Percentiles rank a stretch among this genome's conserved stretches.
Evolutionary conservation across 805 yeast genomes (phyloP).

Genomic region (Zygosaccharomyces pseudorouxii): DNA sequence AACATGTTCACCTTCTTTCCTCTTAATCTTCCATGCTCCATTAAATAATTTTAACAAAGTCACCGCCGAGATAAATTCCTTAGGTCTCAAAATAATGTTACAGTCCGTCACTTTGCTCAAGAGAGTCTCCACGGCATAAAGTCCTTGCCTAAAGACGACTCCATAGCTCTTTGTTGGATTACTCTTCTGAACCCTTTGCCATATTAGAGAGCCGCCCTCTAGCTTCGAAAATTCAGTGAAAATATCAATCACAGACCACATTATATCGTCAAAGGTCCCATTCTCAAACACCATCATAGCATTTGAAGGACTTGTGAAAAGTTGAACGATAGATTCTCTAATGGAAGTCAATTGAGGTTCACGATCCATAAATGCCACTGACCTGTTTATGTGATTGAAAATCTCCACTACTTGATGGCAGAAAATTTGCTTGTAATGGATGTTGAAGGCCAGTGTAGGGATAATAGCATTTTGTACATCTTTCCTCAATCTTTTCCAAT

Average conservation of each 20-base stretch:
- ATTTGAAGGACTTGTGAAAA: constrained; percentile 85
- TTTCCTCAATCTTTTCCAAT: constrained; percentile 48
- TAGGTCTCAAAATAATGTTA: constrained; percentile 33
- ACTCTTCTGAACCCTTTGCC: constrained; percentile 34
- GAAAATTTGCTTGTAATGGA: constrained; percentile 44
- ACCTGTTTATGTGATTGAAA: constrained; percentile 46
- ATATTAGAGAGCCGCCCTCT: constrained; percentile 35
- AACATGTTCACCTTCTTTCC: constrained; percentile 68
- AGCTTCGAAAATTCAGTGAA: constrained; percentile 41
- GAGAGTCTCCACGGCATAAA: constrained; percentile 35
- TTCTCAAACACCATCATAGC: constrained; percentile 46
- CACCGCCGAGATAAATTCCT: constrained; percentile 40
- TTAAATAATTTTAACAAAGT: constrained; percentile 52
- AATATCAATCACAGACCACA: constrained; percentile 44
- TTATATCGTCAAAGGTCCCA: constrained; percentile 40
- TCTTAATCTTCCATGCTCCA: constrained; percentile 49
- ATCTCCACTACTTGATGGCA: constrained; percentile 51
- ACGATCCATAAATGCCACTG: constrained; percentile 61
- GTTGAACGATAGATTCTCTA: constrained; percentile 71
- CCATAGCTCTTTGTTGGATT: constrained; percentile 35
- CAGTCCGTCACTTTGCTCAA: constrained; percentile 34
- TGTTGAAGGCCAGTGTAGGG: constrained; percentile 52
- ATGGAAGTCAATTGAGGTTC: constrained; percentile 83
- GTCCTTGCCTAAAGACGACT: constrained; percentile 34
- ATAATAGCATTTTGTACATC: constrained; percentile 46